Base-by-base conservation (phyloP, 2,329 filamentous ascomycete genomes). In the Aspergillus alliaceus region DNA sequence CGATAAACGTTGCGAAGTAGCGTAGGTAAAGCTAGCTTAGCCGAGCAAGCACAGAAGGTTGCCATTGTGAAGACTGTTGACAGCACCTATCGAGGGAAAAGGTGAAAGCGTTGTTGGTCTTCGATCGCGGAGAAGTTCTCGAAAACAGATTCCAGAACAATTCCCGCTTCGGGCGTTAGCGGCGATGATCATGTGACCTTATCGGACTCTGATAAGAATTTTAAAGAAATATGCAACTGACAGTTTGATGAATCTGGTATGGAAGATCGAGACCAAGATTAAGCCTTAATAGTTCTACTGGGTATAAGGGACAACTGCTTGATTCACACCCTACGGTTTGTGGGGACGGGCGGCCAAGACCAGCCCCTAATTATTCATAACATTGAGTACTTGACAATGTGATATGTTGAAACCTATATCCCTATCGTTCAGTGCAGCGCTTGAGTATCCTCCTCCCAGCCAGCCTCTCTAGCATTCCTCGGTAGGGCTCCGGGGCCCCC, bases 1-100 rank as follows among this genome's bases (percentile, higher is more conserved):
- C 59, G 64, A 31, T 68, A 67, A 12, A 70, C 50, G 48, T 59
- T 64, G 51, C 61, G 64, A 14, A 73, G 54, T 9, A 68, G 39
- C 4, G 54, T 61, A 11, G 72, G 61, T 12, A 72, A 55, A 27
- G 64, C 61, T 54, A 71, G 46, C 12, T 51, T 68, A 2, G 67
- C 61, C n/a, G 69, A 67, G 3, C 63, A 59, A 46, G 60, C 34
- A 47, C 66, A 72, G 48, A 60, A 56, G 9, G 48, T 53, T 15
- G 58, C 56, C 67, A 72, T 71, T 12, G 11, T 44, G 24, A 18
- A 14, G 22, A 3, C n/a, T 50, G 24, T 49, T 20, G 15, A 22
- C 14, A n/a, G 6, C 15, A 27, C 12, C 5, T 29, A 44, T 12
- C 8, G 24, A 27, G 15, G 7, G 20, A 4, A 8, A 4, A 27